Conservation (phyloP, 2,329 filamentous ascomycete genomes). For the Cercospora canescens region DNA sequence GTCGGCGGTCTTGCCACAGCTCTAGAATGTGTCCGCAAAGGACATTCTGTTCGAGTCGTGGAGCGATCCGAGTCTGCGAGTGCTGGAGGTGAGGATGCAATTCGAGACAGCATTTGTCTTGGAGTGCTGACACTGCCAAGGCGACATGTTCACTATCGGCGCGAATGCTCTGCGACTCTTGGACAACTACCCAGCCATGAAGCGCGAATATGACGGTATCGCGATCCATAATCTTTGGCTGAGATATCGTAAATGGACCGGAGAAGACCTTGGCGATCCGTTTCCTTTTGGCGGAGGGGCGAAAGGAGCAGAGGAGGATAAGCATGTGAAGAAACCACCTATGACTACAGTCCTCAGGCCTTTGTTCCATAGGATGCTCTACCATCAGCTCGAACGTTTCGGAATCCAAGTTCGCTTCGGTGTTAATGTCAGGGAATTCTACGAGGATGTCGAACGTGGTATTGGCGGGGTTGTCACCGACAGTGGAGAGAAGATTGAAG, state of each 20-base stretch:
- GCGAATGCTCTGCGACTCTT: slow-evolving; percentile 13
- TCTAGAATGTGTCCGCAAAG: slow-evolving; percentile 28
- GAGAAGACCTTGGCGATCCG: slow-evolving; percentile 20
- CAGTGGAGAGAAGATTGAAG: slow-evolving; percentile 44
- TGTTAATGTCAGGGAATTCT: slow-evolving; percentile 43
- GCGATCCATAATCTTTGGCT: slow-evolving; percentile 24
- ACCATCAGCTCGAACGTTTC: slow-evolving; percentile 24
- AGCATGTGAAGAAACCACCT: slow-evolving; percentile 17
- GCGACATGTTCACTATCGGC: slow-evolving; percentile 46
- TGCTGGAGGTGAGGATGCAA: slow-evolving; percentile 7
- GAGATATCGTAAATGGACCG: slow-evolving; percentile 22
- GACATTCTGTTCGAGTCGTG: slow-evolving; percentile 25
- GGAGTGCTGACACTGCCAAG: slow-evolving; percentile 9
- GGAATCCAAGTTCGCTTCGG: slow-evolving; percentile 20
- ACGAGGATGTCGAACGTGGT: slow-evolving; percentile 39
- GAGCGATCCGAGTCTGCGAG: slow-evolving; percentile 19
- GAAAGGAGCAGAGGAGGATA: slow-evolving; percentile 11
- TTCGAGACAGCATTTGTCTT: no score
- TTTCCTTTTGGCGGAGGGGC: slow-evolving; percentile 14
- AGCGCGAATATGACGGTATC: slow-evolving; percentile 22
- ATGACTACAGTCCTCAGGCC: slow-evolving; percentile 22
- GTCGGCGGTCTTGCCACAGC: slow-evolving; percentile 26
- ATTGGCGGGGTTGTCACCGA: slow-evolving; percentile 35
- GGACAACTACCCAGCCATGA: slow-evolving; percentile 25
- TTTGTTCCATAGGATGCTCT: slow-evolving; percentile 24